Evolutionary conservation across 345 rosid species (phyloP), one percentile per base, ranked within the genome.

Genomic region (Populus tremula): DNA sequence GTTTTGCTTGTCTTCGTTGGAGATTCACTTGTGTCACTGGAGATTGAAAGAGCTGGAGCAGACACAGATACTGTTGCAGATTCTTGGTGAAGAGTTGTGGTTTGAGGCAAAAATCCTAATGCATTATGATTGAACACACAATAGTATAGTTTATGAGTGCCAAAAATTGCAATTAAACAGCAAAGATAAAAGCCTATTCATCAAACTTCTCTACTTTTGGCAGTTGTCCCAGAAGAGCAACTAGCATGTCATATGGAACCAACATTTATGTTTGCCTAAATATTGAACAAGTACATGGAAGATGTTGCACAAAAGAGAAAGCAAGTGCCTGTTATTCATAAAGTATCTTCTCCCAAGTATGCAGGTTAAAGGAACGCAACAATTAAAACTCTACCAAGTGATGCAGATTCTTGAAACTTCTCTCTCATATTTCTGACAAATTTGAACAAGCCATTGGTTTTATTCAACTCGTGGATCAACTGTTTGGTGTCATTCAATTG

Each of bases 401-500:
- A 77, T 39, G 88, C 90, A 71, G 89, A 80, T 89, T 91, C 90
- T 80, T 79, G 87, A 87, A 96, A 96, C 87, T 78, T 89, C 70
- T 85, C 83, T 87, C 98, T 93, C 94, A 92, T 89, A 77, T 83
- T 83, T 80, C 93, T 87, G 74, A 93, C 97, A 87, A 92, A 93
- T 84, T 84, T 87, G 85, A 90, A 96, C 43, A 93, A 82, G 83
- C 88, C 95, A 85, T 91, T 96, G 85, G 91, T 92, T 85, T 77
- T 82, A 77, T 96, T 93, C 92, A 96, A 68, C 78, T 90, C 93
- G 25, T 75, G 81, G 81, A 92, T 83, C 90, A 91, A 83, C 82
- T 90, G 94, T 76, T 89, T 79, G 56, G 83, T 84, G 67, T 76
- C 84, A 78, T 87, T 86, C 78, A 93, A 38, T 5, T 84, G 87